Base-by-base conservation (phyloP, 805 yeast species). In the Wickerhamomyces sydowiorum region DNA sequence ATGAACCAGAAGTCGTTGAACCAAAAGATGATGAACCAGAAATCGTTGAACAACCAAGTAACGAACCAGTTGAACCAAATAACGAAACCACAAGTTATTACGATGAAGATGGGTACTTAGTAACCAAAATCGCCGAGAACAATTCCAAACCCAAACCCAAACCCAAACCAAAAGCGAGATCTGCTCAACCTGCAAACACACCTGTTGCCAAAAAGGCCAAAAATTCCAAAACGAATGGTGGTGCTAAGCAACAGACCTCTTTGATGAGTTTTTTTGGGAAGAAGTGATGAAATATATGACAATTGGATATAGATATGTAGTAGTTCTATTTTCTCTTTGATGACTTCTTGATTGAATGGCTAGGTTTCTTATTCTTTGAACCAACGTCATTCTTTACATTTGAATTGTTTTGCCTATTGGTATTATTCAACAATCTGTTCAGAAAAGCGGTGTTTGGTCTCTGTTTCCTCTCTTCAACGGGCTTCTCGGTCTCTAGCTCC, bases 81-180 rank as follows among this genome's bases (percentile, higher is more conserved):
- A n/a, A n/a, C n/a, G n/a, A 37, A 19, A 30, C 46, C 5, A 49
- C 54, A 21, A 53, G 50, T 8, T 60, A 57, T 41, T 61, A 65
- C 20, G 81, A 75, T 46, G 78, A 72, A 30, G 80, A 75, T 40
- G 81, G 80, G 1, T 76, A 67, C 50, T 58, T 72, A 19, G 69
- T 73, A 0, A 68, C 76, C 3, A 51, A 56, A 42, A 53, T 49
- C 7, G 15, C 8, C 32, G 49, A 45, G 15, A 52, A 47, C 19
- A 51, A 46, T 37, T 27, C 43, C 7, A 44, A 47, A 37, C 35
- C 54, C 23, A 50, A 44, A 38, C 34, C 55, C 25, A 51, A 44
- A 36, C 32, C 55, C 21, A 53, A 49, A 32, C 46, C 59, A 17
- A 51, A 48, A 40, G 39, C 50, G 15, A 34, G 19, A 33, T 2